Percentiles rank a stretch among this genome's conserved stretches.
Evolutionary conservation across 2,329 filamentous ascomycete genomes (phyloP).

Genomic region (Colletotrichum scovillei): DNA sequence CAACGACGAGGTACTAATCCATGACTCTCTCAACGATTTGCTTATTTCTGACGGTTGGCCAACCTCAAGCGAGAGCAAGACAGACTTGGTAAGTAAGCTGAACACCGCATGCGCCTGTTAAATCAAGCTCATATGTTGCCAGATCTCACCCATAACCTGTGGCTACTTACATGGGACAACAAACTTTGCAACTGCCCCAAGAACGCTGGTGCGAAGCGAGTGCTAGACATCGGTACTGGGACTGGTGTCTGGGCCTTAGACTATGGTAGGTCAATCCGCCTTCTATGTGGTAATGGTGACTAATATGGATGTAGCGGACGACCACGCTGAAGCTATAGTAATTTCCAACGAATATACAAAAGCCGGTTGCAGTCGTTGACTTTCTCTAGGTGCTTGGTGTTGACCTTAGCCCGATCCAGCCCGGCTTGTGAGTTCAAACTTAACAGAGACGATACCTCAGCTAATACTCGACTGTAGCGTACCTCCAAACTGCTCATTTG

Average conservation of each 20-base stretch:
- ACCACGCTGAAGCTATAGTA: conserved; percentile 42
- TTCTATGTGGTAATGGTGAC: background rate
- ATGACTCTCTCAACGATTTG: background rate
- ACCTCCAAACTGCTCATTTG: conserved; percentile 57
- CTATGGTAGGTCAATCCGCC: conserved; percentile 34
- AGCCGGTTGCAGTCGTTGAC: background rate
- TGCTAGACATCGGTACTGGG: conserved; percentile 40
- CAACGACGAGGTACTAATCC: conserved; percentile 19
- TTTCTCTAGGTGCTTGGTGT: conserved; percentile 39
- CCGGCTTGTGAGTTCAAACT: conserved; percentile 39
- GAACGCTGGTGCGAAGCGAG: conserved; percentile 33
- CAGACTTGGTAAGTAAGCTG: conserved; percentile 7
- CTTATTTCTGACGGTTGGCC: background rate
- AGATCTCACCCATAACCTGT: conserved; percentile 51
- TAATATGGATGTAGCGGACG: conserved; percentile 41
- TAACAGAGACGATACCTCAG: conserved; percentile 27
- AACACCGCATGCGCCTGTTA: background rate
- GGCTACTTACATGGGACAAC: conserved; percentile 44
- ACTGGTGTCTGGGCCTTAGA: conserved; percentile 42
- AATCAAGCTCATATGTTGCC: background rate
- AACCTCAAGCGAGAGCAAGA: conserved; percentile 9
- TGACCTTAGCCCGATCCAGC: conserved; percentile 50
- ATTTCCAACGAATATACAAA: background rate
- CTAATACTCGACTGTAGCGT: conserved; percentile 38
- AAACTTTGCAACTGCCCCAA: conserved; percentile 43